Conservation (phyloP, 106 monocot genomes). For the Phalaenopsis aphrodite region DNA sequence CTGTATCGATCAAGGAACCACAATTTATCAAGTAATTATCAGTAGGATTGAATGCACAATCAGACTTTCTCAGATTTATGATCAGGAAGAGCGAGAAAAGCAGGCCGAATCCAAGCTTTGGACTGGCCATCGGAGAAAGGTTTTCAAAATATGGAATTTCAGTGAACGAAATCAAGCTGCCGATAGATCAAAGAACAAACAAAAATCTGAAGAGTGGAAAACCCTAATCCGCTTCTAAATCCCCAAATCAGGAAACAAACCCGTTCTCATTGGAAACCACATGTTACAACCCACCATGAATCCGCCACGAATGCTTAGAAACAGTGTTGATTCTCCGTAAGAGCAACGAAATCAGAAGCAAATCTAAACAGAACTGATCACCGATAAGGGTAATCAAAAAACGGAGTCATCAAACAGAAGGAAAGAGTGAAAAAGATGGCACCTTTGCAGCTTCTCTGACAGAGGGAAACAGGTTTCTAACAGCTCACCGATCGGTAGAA, state of each 20-base stretch:
- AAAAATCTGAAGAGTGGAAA: background rate
- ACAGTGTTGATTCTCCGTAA: background rate
- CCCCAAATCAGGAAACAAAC: background rate
- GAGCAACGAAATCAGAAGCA: background rate
- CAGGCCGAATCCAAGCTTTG: background rate
- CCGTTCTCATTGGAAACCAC: background rate
- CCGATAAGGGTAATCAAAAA: background rate
- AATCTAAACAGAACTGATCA: background rate
- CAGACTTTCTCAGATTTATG: background rate
- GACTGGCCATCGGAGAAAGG: slow-evolving; percentile 1
- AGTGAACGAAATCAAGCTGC: background rate
- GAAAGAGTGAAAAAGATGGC: background rate
- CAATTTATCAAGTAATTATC: slow-evolving; percentile 83
- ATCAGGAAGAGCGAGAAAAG: background rate
- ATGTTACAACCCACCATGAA: background rate
- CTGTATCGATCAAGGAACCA: slow-evolving; percentile 42
- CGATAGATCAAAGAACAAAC: slow-evolving; percentile 2
- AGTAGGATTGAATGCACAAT: slow-evolving; percentile 31
- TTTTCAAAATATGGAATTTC: background rate
- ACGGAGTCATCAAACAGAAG: background rate
- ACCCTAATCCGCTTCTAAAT: background rate
- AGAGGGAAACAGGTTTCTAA: background rate
- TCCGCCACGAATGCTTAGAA: background rate
- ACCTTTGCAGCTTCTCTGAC: background rate
- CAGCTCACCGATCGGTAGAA: background rate